Evolutionary conservation across 2,329 filamentous ascomycete species (phyloP), one percentile per base, ranked within the genome.

Genomic region (Alternaria novae-zelandiae): DNA sequence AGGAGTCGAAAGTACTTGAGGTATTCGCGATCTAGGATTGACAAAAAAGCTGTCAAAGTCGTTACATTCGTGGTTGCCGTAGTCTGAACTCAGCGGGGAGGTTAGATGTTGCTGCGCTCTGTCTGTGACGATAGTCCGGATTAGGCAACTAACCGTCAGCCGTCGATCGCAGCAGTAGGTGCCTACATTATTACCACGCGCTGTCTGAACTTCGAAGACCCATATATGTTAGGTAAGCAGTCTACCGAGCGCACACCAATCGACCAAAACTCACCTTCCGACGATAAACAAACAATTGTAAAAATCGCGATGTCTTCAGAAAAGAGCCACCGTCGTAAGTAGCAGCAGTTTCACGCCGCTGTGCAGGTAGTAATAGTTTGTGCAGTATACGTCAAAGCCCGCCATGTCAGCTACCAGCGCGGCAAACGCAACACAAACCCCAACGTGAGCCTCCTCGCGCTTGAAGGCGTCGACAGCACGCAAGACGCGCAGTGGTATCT

Each of bases 371-470:
- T 54, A 43, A 55, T 43, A 28, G 46, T 32, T 17, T 54, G 44
- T 44, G n/a, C 54, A 64, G 62, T 64, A 49, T 64, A 64, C 43
- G 58, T 64, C 45, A 96, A 93, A 92, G 94, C 93, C 88, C 93
- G 93, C 85, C 94, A 97, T 89, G 86, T 97, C 86, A 95, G 92
- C 86, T 97, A 97, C 89, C 91, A 96, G 88, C 92, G 94, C 84
- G 91, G 91, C 83, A 94, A 95, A 87, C 66, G 65, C 63, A 69
- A 66, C 59, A 65, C 61, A 15, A 70, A 70, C 68, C 67, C 68
- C 65, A 69, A 90, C 86, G 95, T 91, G 79, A 92, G 91, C 83
- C 87, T 97, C 85, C 91, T 97, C 86, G 94, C 97, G 90, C 96
- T 97, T 80, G 94, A 97, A 88, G 94, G 94, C 84, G 95, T 97